Evolutionary conservation across 2,329 filamentous ascomycete species (phyloP), one percentile per base, ranked within the genome.

Genomic region (Apiospora kogelbergensis): DNA sequence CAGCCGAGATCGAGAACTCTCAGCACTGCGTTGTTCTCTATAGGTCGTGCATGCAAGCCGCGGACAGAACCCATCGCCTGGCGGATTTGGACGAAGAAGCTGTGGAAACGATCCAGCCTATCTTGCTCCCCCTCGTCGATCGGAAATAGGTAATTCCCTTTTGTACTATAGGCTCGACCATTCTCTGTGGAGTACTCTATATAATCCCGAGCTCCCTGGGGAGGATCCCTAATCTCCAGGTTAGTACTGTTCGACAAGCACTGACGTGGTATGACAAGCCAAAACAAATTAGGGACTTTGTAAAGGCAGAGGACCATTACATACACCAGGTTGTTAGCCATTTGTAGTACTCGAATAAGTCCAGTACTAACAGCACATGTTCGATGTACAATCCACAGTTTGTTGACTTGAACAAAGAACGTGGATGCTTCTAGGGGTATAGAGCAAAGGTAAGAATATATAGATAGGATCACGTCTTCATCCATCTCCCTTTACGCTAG

Each of bases 41-140:
- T 68, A 22, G 48, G 75, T 70, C 88, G 84, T 13, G 73, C 70
- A 68, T 73, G 73, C 26, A 78, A 37, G 76, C 76, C 72, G 68
- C 67, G 69, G 44, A 74, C 70, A 53, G 71, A 60, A 37, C 33
- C 33, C 64, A 71, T 70, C 1, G 84, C 79, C 45, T 85, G 83
- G 71, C 91, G 89, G 66, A 88, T 89, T 24, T 92, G 86, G 20
- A 86, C 83, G 76, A 94, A 92, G 73, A 95, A 83, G 75, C 93
- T 92, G 82, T 97, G 92, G 76, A 94, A 91, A 64, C 95, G 91
- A 76, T 97, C 93, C 76, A 95, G 86, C 72, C 93, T 89, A 78
- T 94, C 91, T 76, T 90, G 88, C 79, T 96, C 93, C 42, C 42
- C 90, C 81, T 91, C 89, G 78, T 96, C 93, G 78, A 92, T 92